Conservation (phyloP, 1,139 yeast species). For the Suhomyces panamericanus region DNA sequence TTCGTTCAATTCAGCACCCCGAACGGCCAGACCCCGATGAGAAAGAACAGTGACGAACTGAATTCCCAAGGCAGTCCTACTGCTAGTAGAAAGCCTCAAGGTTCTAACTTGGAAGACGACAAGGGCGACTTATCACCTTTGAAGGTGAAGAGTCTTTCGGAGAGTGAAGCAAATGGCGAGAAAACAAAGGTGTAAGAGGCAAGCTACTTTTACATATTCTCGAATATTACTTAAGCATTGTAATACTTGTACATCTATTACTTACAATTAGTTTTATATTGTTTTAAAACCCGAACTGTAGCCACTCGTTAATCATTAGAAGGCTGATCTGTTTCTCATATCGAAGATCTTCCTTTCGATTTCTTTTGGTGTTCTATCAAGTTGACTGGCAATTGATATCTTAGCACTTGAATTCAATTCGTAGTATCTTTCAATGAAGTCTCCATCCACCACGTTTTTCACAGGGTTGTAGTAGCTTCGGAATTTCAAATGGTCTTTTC, state of each 20-base stretch:
- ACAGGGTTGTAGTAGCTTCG: constrained; percentile 80
- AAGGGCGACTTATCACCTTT: constrained; percentile 22
- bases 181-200: constrained; percentile 2
- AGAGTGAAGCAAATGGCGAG: constrained; percentile 9
- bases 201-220: background rate
- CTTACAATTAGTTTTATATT: constrained; percentile 5
- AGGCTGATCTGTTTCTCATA: constrained; percentile 52
- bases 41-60: constrained; percentile 41
- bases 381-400: constrained; percentile 48
- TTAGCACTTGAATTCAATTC: constrained; percentile 40
- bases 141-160: constrained; percentile 14
- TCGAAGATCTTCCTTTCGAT: constrained; percentile 63
- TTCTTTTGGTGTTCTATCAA: constrained; percentile 60
- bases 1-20: constrained; percentile 77
- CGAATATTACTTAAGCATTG: background rate
- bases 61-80: constrained; percentile 45
- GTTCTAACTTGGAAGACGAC: constrained; percentile 13
- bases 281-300: constrained; percentile 1
- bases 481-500: constrained; percentile 66
- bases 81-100: constrained; percentile 25
- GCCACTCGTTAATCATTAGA: constrained; percentile 17
- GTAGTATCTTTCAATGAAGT: constrained; percentile 63
- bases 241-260: constrained; percentile 4
- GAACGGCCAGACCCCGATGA: constrained; percentile 48
- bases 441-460: constrained; percentile 83